Base-by-base conservation (phyloP, 352 stramenopile species). In the Elongisporangium prolatum region DNA sequence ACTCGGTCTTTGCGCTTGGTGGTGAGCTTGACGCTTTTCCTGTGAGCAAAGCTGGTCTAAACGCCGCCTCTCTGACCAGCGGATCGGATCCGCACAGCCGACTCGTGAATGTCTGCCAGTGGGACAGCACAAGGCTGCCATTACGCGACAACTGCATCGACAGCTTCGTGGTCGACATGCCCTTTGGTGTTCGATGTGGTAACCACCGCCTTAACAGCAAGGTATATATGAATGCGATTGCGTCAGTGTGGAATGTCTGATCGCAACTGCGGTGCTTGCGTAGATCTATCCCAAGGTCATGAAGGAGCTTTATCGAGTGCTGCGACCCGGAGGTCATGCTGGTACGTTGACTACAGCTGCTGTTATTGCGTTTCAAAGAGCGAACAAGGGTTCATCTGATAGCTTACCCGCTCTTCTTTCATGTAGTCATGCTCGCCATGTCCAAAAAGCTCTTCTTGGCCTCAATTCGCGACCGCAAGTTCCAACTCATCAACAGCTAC, bases 201-300 rank as follows among this genome's bases (percentile, higher is more conserved):
- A 93, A 79, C 53, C 74, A 87, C 34, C 75, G 76, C 2, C 63
- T 80, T 24, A 84, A 90, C 63, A 88, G 80, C 67, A 84, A 81
- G 75, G 79, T 87, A 52, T 17, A n/a, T n/a, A n/a, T n/a, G n/a
- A n/a, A n/a, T n/a, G n/a, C n/a, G n/a, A n/a, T n/a, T n/a, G n/a
- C n/a, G n/a, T n/a, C n/a, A n/a, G n/a, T n/a, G n/a, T n/a, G n/a
- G n/a, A n/a, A n/a, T 21, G 52, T 4, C 5, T 20, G 28, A 47
- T 53, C 4, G 24, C 9, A 4, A 9, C 0, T 52, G 48, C 17
- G 22, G 17, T 57, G 18, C n/a, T 28, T 61, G 28, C 13, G 34
- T 37, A 91, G 79, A 79, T 88, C 55, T 91, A 93, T 55, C 83
- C 83, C 8, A 86, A 84, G 63, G 65, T 90, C 17, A 80, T 92